Base-by-base conservation (phyloP, 441 rosid species). In the Erysimum cheiri region DNA sequence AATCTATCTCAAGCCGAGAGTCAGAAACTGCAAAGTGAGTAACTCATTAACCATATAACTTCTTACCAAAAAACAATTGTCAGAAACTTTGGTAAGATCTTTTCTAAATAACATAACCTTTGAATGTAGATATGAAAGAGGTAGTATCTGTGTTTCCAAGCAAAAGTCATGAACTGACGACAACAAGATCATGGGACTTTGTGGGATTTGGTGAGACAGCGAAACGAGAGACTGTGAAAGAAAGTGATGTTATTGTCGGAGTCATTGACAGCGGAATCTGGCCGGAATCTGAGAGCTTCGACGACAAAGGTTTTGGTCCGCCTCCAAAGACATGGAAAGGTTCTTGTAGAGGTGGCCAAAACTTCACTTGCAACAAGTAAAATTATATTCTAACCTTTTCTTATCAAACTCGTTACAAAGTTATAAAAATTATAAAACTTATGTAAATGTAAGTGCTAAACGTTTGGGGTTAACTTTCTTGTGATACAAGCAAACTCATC, bases 361-460 rank as follows among this genome's bases (percentile, higher is more conserved):
- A 83, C 72, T 85, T 86, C 83, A 77, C 88, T 35, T 86, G 91
- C 82, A 88, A 83, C 79, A 85, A 85, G 94, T 88, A 67, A 41
- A 41, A 7, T n/a, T 41, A 22, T 22, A 53, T 62, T 32, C 37
- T 6, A 71, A 41, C 69, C 8, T 37, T 13, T 59, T 39, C 52
- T 39, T 14, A 26, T 57, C 29, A 44, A 57, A 32, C 64, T 33
- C 53, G 14, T 57, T 31, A 37, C 13, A 3, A 37, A 37, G n/a
- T 37, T 39, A 11, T 2, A 11, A 10, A 29, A 3, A 29, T 3
- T 3, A 29, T 29, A 29, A 3, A 37, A 37, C 5, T 4, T 37
- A 37, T 37, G n/a, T n/a, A 14, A 14, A 19, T 2, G 2, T 17
- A 3, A 8, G 49, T 14, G 12, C 17, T 28, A 28, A 49, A 55